phyloP scores from a whole-genome alignment of 768 basidiomycete genomes.

The Coprinopsis sp. region DNA sequence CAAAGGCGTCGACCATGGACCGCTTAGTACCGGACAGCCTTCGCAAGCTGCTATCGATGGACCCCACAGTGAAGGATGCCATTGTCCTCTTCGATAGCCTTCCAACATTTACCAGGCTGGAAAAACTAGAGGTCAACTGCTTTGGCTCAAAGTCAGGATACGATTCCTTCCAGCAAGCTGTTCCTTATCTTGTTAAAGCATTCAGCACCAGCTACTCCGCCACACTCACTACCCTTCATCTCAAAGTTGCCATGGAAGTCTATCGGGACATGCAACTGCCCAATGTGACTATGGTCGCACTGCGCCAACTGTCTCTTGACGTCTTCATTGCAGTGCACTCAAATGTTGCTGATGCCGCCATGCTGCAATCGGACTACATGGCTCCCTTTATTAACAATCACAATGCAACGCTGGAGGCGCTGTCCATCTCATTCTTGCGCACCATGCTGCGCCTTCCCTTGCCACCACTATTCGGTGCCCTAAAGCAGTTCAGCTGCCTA shows the following conservation, averaged over 20 bases:
- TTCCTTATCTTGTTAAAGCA: neutral
- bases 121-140: neutral
- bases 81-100: neutral
- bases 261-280: neutral
- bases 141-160: neutral
- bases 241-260: neutral
- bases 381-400: conserved; percentile 3
- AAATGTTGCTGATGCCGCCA: neutral
- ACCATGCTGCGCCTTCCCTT: neutral
- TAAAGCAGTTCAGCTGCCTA: neutral
- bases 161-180: neutral
- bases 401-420: neutral
- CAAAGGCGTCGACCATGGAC: too few species aligned
- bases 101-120: neutral
- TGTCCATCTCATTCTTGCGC: neutral
- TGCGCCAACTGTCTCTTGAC: neutral
- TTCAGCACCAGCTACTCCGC: neutral
- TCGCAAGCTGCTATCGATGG: neutral
- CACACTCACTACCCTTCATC: neutral
- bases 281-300: neutral
- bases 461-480: neutral
- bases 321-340: neutral
- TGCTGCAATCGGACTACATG: neutral
- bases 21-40: too few species aligned
- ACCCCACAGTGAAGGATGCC: neutral